Percentiles rank a stretch among this genome's conserved stretches.
phyloP scores from a whole-genome alignment of 2,329 filamentous ascomycete species.

The Tympanopsis confertula region DNA sequence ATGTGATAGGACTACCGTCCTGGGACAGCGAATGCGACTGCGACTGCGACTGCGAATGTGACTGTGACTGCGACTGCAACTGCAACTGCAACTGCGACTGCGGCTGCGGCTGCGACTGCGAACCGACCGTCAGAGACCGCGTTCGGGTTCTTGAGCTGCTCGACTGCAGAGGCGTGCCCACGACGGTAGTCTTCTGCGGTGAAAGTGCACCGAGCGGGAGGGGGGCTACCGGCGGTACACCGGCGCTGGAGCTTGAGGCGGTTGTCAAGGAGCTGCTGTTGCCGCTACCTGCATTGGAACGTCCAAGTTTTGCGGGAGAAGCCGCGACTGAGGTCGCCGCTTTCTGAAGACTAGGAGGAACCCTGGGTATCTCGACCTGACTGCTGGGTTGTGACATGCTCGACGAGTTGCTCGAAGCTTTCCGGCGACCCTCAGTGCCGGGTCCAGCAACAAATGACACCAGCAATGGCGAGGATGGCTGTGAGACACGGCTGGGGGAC shows the following conservation, averaged over 20 bases:
- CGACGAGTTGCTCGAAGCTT: constrained; percentile 84
- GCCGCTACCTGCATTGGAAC: no score
- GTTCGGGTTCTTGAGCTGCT: constrained; percentile 54
- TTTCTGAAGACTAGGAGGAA: background rate
- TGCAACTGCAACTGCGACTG: no score
- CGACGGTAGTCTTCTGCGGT: constrained; percentile 44
- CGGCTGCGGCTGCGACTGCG: no score
- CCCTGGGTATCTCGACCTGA: background rate
- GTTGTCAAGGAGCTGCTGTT: background rate
- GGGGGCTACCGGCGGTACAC: no score
- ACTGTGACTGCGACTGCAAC: no score
- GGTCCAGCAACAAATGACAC: constrained; percentile 88
- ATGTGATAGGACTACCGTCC: constrained; percentile 67
- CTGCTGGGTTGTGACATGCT: constrained; percentile 75
- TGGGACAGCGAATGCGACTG: no score
- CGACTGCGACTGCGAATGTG: no score
- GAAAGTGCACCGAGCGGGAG: constrained; percentile 41
- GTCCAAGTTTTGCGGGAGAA: background rate
- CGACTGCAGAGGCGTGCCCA: constrained; percentile 46
- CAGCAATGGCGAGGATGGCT: constrained; percentile 74
- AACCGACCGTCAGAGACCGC: constrained; percentile 77
- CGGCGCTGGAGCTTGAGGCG: no score
- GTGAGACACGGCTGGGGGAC: constrained; percentile 76
- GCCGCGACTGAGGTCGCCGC: background rate
- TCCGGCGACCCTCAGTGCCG: constrained; percentile 64